These are phyloP conservation scores for Picochlorum costavermella DNA, from an alignment of 139 green algal genomes.

Conservation along the genomic window DNA sequence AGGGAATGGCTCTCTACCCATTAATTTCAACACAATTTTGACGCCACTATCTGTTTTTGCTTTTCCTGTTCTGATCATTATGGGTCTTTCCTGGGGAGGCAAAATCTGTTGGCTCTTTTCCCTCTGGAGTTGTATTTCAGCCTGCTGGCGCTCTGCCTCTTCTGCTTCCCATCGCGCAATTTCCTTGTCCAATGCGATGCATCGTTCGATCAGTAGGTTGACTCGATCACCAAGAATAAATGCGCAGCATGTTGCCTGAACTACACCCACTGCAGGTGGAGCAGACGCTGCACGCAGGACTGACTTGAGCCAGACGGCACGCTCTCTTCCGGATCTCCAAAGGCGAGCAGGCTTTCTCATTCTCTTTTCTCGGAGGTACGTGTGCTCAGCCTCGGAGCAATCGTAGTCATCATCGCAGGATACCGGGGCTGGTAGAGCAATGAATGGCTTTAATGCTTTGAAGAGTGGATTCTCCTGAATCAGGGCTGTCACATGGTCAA, in stretches of 20 bases:
- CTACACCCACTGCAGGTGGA: neutral
- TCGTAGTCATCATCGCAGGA: conserved; percentile 21
- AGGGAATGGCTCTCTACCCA: conserved; percentile 28
- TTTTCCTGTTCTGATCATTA: conserved; percentile 41
- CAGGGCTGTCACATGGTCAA: neutral
- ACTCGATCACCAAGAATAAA: conserved; percentile 25
- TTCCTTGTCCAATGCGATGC: conserved; percentile 15
- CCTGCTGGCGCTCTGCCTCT: neutral
- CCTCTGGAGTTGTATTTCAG: conserved; percentile 5
- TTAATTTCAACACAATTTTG: conserved; percentile 22
- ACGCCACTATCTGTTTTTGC: conserved; percentile 25
- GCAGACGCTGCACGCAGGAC: neutral
- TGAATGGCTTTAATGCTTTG: conserved; percentile 2
- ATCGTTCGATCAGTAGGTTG: conserved; percentile 18
- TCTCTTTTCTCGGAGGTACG: conserved; percentile 25
- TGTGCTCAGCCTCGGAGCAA: conserved; percentile 27
- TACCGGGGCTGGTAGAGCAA: neutral
- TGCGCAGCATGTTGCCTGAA: conserved; percentile 16
- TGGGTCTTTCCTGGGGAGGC: conserved; percentile 5
- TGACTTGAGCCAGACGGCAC: conserved; percentile 26
- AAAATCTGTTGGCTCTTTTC: neutral
- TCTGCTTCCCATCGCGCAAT: conserved; percentile 21
- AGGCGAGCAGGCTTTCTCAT: conserved; percentile 24
- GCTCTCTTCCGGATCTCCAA: conserved; percentile 30
- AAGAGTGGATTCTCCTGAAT: neutral